phyloP scores from a whole-genome alignment of 352 stramenopile species.

The Pythium sp. region DNA sequence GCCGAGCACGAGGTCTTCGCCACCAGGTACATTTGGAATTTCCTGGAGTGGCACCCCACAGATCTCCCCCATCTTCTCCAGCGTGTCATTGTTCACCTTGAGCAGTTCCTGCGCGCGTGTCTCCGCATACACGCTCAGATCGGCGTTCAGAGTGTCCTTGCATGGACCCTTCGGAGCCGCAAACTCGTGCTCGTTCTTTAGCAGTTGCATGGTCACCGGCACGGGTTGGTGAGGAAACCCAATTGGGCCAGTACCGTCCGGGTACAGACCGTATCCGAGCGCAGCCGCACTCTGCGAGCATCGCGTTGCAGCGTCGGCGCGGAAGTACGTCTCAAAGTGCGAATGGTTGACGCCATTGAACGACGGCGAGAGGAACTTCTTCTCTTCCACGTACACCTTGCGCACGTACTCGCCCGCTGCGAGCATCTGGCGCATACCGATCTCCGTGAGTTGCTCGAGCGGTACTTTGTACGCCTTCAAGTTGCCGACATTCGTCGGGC shows the following conservation, averaged over 20 bases:
- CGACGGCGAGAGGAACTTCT: conserved; percentile 63
- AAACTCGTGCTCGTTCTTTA: conserved; percentile 84
- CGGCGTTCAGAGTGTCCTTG: conserved; percentile 38
- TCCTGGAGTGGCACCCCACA: conserved; percentile 61
- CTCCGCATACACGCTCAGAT: conserved; percentile 58
- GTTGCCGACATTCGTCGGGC: conserved; percentile 67
- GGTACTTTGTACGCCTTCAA: conserved; percentile 76
- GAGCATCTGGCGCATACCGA: conserved; percentile 78
- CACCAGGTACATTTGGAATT: conserved; percentile 49
- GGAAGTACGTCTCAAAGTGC: conserved; percentile 87
- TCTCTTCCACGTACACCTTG: conserved; percentile 61
- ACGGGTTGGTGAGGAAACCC: conserved; percentile 72
- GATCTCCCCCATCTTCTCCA: conserved; percentile 48
- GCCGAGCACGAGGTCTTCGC: conserved; percentile 71
- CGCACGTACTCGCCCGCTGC: conserved; percentile 67
- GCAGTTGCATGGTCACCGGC: conserved; percentile 81
- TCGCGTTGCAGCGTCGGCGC: conserved; percentile 71
- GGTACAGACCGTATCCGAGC: conserved; percentile 76
- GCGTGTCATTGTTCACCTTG: conserved; percentile 44
- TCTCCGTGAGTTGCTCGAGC: conserved; percentile 77
- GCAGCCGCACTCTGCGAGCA: conserved; percentile 78
- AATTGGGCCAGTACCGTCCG: conserved; percentile 64
- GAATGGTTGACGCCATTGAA: conserved; percentile 69
- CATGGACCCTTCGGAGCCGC: conserved; percentile 79
- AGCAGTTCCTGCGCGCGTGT: conserved; percentile 59